Percentiles rank a stretch among this genome's conserved stretches.
Evolutionary conservation across 2,329 filamentous ascomycete genomes (phyloP).

Genomic region (Fusarium citri): DNA sequence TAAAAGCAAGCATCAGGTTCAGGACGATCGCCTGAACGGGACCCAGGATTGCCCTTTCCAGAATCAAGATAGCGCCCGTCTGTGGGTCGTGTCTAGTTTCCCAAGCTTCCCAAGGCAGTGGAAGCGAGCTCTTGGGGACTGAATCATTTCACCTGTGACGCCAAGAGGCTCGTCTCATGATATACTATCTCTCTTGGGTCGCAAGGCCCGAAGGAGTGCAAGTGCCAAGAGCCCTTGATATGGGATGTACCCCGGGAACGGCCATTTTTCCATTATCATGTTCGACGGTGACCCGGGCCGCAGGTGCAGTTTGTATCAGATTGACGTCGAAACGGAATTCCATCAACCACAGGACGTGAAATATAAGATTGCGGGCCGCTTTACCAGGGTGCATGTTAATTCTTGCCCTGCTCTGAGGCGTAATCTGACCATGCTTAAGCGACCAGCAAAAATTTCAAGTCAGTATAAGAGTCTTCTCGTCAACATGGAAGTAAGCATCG

Average conservation of each 20-base stretch:
- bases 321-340: constrained; percentile 43
- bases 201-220: constrained; percentile 5
- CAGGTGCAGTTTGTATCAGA: constrained; percentile 19
- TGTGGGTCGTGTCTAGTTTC: constrained; percentile 19
- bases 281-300: constrained; percentile 18
- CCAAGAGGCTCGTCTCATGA: constrained; percentile 36
- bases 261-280: constrained; percentile 30
- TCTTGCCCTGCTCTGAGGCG: constrained; percentile 11
- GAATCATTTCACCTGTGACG: constrained; percentile 44
- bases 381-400: constrained; percentile 23
- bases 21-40: constrained; percentile 17
- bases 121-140: constrained; percentile 32
- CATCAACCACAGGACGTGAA: constrained; percentile 46
- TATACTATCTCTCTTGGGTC: neutral
- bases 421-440: constrained; percentile 29
- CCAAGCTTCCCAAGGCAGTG: constrained; percentile 34
- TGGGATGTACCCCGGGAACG: neutral
- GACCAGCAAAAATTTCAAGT: constrained; percentile 2
- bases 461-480: constrained; percentile 4
- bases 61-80: constrained; percentile 33
- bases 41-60: constrained; percentile 23
- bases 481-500: constrained; percentile 8
- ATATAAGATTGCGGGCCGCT: constrained; percentile 40
- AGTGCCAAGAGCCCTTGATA: neutral
- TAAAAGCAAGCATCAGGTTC: constrained; percentile 32